Evolutionary conservation across 495 filamentous ascomycete species (phyloP).

Genomic region (Aspergillus panamensis): DNA sequence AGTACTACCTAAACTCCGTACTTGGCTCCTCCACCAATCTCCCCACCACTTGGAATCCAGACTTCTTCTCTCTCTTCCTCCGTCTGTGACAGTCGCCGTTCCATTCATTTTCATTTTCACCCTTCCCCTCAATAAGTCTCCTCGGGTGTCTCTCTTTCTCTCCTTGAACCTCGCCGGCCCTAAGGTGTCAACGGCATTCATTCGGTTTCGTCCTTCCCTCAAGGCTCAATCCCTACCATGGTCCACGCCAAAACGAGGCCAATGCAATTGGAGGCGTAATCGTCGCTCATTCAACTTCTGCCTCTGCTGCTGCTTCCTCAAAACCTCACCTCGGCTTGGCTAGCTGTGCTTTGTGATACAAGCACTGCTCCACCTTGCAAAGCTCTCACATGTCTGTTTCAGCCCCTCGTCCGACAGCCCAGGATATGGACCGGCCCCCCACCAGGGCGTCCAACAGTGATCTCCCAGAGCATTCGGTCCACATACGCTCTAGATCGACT

Average conservation of each 20-base stretch:
- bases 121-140: not conserved
- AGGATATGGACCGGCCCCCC: constrained; percentile 33
- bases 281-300: constrained; percentile 7
- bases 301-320: not conserved
- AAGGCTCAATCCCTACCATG: constrained; percentile 18
- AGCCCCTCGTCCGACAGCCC: constrained; percentile 17
- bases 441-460: constrained; percentile 38
- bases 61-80: constrained; percentile 11
- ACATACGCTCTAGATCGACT: constrained; percentile 43
- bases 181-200: constrained; percentile 7
- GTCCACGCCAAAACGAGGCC: constrained; percentile 13
- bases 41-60: constrained; percentile 11
- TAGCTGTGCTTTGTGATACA: constrained; percentile 4
- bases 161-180: not conserved
- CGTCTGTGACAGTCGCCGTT: constrained; percentile 17
- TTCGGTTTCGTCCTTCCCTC: not conserved
- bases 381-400: constrained; percentile 15
- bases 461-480: constrained; percentile 35
- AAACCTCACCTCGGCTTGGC: not conserved
- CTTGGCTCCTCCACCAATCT: constrained; percentile 14
- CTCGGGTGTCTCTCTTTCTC: constrained; percentile 2
- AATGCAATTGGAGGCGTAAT: constrained; percentile 20
- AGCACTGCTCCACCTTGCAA: constrained; percentile 13
- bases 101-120: constrained; percentile 16
- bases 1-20: constrained; percentile 9